Conservation (phyloP, 2,329 filamentous ascomycete species). For the Falciphora oryzae region DNA sequence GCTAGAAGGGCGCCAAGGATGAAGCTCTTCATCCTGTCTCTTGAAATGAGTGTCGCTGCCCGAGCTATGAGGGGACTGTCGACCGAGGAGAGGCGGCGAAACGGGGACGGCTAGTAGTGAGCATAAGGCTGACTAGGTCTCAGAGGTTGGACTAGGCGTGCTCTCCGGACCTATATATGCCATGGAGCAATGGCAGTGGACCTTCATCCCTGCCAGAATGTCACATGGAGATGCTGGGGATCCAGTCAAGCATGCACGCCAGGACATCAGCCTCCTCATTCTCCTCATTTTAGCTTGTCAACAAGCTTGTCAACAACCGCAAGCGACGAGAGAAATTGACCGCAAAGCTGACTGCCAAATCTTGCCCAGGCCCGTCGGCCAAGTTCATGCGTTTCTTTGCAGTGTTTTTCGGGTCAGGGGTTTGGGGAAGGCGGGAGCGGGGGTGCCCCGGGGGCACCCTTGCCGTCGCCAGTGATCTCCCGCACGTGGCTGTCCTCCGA, state of each 20-base stretch:
- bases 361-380: no score
- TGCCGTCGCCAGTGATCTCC: background rate
- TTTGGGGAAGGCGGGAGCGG: background rate
- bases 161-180: background rate
- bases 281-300: background rate
- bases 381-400: background rate
- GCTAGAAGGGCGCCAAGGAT: background rate
- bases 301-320: no score
- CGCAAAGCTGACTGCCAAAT: background rate
- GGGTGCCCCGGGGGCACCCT: background rate
- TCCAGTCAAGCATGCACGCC: background rate
- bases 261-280: background rate
- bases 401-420: background rate
- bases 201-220: background rate
- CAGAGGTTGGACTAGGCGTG: background rate
- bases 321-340: background rate
- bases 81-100: background rate
- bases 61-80: background rate
- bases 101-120: background rate
- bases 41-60: background rate
- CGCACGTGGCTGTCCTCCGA: background rate
- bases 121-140: background rate
- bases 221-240: background rate
- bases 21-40: background rate
- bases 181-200: background rate